phyloP scores from a whole-genome alignment of 2,329 filamentous ascomycete species.

The Blastomyces parvus region DNA sequence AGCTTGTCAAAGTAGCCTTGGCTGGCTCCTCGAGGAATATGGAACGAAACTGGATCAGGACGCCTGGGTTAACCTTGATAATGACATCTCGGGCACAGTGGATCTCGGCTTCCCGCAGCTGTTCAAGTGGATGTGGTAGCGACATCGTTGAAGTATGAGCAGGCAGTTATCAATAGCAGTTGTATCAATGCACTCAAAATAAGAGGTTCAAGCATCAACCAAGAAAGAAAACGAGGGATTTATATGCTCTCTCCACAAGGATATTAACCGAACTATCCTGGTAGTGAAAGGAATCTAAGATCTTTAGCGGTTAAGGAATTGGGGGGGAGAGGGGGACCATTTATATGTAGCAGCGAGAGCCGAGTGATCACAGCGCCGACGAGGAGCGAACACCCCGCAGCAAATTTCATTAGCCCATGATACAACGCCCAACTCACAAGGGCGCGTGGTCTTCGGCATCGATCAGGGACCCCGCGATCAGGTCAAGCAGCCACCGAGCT shows the following conservation, averaged over 20 bases:
- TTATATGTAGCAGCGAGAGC: not conserved
- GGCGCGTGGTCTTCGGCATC: not conserved
- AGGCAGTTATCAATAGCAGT: not conserved
- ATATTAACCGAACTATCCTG: not conserved
- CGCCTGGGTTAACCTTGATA: constrained; percentile 30
- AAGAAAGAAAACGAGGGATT: no score
- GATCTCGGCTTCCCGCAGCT: constrained; percentile 48
- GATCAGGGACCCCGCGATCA: not conserved
- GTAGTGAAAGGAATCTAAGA: not conserved
- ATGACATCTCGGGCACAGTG: constrained; percentile 43
- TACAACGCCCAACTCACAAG: no score
- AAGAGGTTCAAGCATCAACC: not conserved
- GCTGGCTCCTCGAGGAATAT: constrained; percentile 44
- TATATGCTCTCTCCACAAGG: not conserved
- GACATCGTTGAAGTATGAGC: constrained; percentile 7
- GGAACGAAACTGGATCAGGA: constrained; percentile 39
- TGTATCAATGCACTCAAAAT: not conserved
- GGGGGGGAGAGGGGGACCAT: not conserved
- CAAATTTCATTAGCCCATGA: not conserved
- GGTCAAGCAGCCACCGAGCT: not conserved
- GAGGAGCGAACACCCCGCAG: not conserved
- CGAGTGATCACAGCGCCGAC: not conserved
- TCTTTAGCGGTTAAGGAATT: not conserved
- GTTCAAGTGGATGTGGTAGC: constrained; percentile 45
- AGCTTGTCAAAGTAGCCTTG: constrained; percentile 41